Base-by-base conservation (phyloP, 371 early-diverging fungal species). In the Coemansia sp. region DNA sequence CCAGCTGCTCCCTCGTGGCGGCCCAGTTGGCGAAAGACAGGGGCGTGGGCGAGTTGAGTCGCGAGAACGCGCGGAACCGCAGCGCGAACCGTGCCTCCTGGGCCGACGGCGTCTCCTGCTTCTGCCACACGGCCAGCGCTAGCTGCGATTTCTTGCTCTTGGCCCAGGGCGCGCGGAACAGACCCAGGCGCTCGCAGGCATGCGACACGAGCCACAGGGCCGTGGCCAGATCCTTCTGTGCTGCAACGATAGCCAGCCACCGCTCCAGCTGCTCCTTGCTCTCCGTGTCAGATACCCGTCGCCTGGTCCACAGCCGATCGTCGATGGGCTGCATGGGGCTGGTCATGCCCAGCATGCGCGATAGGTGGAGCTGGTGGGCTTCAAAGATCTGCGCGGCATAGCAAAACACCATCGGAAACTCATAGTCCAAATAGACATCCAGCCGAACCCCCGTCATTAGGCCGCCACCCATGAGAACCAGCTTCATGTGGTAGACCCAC, bases 401-500 rank as follows among this genome's bases (percentile, higher is more conserved):
- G 85, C 88, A 85, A 49, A 86, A 85, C 10, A 91, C 79, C 81
- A 82, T 82, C 1, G 82, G 71, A 56, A 85, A 81, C 75, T 92
- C 93, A 71, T 88, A 83, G 0, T 62, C 34, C 43, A 84, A 81
- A 64, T 89, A 90, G 9, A 91, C 77, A 14, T 88, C 87, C 53
- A 90, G 75, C 54, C 91, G 90, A 58, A 89, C 86, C 0, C 93
- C 93, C 2, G 86, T 67, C 38, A 82, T 42, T 14, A 90, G 62
- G 36, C 82, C 75, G 18, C 67, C 75, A 57, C 86, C 87, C 77
- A 91, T 81, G 62, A 87, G 77, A 31, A 71, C 69, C 12, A 89
- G 69, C 62, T 91, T 90, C 63, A 85, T 67, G 49, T 87, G 81
- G 64, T 87, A 90, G 5, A 81, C 83, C 91, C 91, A 92, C 1